These are phyloP conservation scores for Tolypocladium pustulatum DNA, from an alignment of 2,329 filamentous ascomycete species.

Conservation along the genomic window DNA sequence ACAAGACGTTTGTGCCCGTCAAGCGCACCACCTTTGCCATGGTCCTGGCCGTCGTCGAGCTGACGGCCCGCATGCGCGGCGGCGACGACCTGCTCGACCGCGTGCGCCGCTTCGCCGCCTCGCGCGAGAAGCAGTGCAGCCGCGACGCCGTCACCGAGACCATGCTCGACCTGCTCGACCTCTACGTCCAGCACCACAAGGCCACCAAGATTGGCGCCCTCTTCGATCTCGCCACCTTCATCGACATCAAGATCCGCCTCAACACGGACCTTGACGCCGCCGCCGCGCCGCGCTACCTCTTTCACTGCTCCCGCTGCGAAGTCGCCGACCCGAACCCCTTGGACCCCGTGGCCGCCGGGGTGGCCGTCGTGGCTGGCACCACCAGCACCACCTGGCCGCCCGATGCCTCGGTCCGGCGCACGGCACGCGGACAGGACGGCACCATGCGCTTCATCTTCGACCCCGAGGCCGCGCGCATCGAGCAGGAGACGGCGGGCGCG, in stretches of 20 bases:
- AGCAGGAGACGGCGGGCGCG: constrained; percentile 55
- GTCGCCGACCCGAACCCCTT: constrained; percentile 22
- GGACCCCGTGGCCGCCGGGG: constrained; percentile 15
- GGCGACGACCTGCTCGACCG: constrained; percentile 33
- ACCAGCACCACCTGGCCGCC: constrained; percentile 28
- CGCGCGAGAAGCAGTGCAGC: constrained; percentile 32
- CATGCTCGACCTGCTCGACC: constrained; percentile 78
- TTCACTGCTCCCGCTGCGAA: constrained; percentile 44
- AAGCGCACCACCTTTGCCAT: constrained; percentile 84
- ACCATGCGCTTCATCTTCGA: constrained; percentile 89
- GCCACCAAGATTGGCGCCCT: constrained; percentile 63
- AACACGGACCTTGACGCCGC: constrained; percentile 67
- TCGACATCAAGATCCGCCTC: constrained; percentile 75
- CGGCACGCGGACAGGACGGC: constrained; percentile 45
- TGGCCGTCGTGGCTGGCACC: constrained; percentile 18
- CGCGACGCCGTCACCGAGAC: constrained; percentile 56
- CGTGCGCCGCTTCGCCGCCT: constrained; percentile 37
- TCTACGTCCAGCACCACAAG: constrained; percentile 77
- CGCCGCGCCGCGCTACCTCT: constrained; percentile 52
- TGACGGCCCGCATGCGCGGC: constrained; percentile 60
- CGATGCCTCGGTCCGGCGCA: constrained; percentile 18
- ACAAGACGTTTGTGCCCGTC: constrained; percentile 84
- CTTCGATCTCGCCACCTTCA: constrained; percentile 67
- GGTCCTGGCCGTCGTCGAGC: constrained; percentile 71
- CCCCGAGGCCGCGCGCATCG: constrained; percentile 59